phyloP scores from a whole-genome alignment of 2,329 filamentous ascomycete genomes.

The Alternaria burnsii region DNA sequence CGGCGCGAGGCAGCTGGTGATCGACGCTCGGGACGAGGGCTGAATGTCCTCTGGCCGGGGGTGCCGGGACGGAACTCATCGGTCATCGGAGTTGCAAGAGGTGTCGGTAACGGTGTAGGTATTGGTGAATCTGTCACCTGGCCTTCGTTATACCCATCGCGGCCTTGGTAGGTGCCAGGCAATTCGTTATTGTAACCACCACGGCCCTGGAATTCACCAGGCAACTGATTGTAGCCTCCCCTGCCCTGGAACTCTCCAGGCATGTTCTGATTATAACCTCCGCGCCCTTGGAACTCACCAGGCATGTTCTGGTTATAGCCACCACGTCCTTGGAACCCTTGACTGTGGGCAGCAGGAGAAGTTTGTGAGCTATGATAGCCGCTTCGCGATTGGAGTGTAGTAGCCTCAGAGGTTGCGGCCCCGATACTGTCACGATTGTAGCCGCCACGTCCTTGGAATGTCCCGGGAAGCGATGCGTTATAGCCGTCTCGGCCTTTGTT shows the following conservation, averaged over 20 bases:
- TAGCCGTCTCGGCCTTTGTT: slow-evolving; percentile 49
- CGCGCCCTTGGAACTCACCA: slow-evolving; percentile 40
- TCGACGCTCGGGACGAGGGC: slow-evolving; percentile 40
- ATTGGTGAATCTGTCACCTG: slow-evolving; percentile 43
- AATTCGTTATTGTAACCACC: slow-evolving; percentile 44
- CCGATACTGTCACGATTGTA: slow-evolving; percentile 35
- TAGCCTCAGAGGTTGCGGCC: slow-evolving; percentile 30
- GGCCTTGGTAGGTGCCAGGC: slow-evolving; percentile 43
- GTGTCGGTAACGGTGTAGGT: slow-evolving; percentile 37
- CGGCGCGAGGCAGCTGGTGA: slow-evolving; percentile 45
- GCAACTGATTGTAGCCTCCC: slow-evolving; percentile 42
- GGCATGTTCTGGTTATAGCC: slow-evolving; percentile 41
- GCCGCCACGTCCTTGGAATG: slow-evolving; percentile 42
- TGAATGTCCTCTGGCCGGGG: slow-evolving; percentile 40
- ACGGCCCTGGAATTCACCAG: slow-evolving; percentile 44
- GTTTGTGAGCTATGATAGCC: slow-evolving; percentile 25
- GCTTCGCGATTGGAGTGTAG: slow-evolving; percentile 29
- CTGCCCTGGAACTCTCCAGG: slow-evolving; percentile 45
- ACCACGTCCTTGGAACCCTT: slow-evolving; percentile 39
- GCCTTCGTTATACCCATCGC: slow-evolving; percentile 47
- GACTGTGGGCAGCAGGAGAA: slow-evolving; percentile 28
- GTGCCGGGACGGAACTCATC: slow-evolving; percentile 48
- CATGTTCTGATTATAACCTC: slow-evolving; percentile 44
- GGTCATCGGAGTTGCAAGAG: slow-evolving; percentile 37
- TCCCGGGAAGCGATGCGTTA: slow-evolving; percentile 40